Evolutionary conservation across 495 filamentous ascomycete species (phyloP).

Genomic region (Hyaloscypha bicolor): DNA sequence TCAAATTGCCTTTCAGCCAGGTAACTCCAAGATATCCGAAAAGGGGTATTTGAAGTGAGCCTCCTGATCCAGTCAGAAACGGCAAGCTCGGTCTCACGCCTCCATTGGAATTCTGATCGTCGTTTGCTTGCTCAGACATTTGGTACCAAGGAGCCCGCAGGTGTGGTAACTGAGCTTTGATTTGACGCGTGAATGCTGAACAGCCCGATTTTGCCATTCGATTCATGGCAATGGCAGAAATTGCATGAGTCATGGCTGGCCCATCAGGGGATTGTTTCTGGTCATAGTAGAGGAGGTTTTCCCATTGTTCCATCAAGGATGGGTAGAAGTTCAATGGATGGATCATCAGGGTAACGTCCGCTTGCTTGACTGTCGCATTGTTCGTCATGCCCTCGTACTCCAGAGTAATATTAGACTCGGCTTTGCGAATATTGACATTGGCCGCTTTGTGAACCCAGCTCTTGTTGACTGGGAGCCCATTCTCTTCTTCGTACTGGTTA

Average conservation of each 20-base stretch:
- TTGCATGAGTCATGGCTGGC: conserved; percentile 60
- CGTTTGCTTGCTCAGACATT: conserved; percentile 68
- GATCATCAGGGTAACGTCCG: conserved; percentile 55
- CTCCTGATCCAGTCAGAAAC: conserved; percentile 59
- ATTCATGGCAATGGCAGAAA: conserved; percentile 53
- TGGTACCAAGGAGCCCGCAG: conserved; percentile 59
- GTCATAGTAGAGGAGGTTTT: conserved; percentile 56
- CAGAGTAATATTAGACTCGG: conserved; percentile 55
- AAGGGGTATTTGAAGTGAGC: conserved; percentile 50
- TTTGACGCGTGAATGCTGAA: conserved; percentile 51
- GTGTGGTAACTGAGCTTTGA: conserved; percentile 50
- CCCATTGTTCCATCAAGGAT: conserved; percentile 46
- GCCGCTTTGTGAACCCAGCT: conserved; percentile 38
- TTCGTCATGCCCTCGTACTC: conserved; percentile 64
- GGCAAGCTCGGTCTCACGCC: conserved; percentile 58
- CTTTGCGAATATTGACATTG: conserved; percentile 38
- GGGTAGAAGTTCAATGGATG: conserved; percentile 52
- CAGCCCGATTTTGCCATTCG: conserved; percentile 53
- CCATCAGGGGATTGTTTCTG: conserved; percentile 54
- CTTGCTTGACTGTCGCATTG: conserved; percentile 56
- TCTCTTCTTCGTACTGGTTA: neutral
- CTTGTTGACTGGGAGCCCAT: conserved; percentile 28
- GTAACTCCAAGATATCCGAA: conserved; percentile 55
- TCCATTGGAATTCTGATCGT: conserved; percentile 65
- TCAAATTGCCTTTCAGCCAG: conserved; percentile 45